Evolutionary conservation across 306 rosid genomes (phyloP).

Genomic region (Biancaea sappan): DNA sequence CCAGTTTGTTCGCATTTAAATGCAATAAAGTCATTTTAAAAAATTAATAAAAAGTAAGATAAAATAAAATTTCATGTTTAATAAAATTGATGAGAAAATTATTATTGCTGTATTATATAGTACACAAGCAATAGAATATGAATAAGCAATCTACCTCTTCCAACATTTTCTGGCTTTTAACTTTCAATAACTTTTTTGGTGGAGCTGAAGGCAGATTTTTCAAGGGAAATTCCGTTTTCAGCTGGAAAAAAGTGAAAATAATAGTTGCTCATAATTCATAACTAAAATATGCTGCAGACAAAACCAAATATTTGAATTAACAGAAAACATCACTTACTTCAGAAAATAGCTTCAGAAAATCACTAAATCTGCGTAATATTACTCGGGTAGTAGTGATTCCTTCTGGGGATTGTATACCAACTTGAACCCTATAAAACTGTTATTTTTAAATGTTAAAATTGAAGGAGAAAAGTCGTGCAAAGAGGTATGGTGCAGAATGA

Average conservation of each 20-base stretch:
- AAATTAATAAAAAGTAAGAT: background rate
- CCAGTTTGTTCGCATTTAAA: slow-evolving; percentile 36
- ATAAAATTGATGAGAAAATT: slow-evolving; percentile 2
- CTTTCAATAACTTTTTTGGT: slow-evolving; percentile 67
- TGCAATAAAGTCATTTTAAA: background rate
- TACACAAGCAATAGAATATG: slow-evolving; percentile 23
- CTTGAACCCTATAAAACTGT: slow-evolving; percentile 90
- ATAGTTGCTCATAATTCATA: slow-evolving; percentile 7
- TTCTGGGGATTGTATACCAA: slow-evolving; percentile 82
- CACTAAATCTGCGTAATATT: slow-evolving; percentile 76
- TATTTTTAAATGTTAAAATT: slow-evolving; percentile 34
- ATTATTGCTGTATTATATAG: background rate
- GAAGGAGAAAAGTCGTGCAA: background rate
- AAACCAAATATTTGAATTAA: background rate
- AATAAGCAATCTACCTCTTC: slow-evolving; percentile 64
- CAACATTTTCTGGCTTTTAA: slow-evolving; percentile 52
- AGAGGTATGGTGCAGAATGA: background rate
- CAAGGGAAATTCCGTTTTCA: slow-evolving; percentile 63
- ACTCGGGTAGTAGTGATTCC: slow-evolving; percentile 67
- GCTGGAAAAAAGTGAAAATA: slow-evolving; percentile 48
- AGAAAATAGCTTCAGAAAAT: slow-evolving; percentile 65
- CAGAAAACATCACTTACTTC: slow-evolving; percentile 54
- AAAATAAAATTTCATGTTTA: background rate
- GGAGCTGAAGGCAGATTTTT: slow-evolving; percentile 80
- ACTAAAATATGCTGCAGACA: background rate